Percentiles rank a stretch among this genome's conserved stretches.
Evolutionary conservation across 768 basidiomycete genomes (phyloP).

Genomic region (Arthromyces matolae): DNA sequence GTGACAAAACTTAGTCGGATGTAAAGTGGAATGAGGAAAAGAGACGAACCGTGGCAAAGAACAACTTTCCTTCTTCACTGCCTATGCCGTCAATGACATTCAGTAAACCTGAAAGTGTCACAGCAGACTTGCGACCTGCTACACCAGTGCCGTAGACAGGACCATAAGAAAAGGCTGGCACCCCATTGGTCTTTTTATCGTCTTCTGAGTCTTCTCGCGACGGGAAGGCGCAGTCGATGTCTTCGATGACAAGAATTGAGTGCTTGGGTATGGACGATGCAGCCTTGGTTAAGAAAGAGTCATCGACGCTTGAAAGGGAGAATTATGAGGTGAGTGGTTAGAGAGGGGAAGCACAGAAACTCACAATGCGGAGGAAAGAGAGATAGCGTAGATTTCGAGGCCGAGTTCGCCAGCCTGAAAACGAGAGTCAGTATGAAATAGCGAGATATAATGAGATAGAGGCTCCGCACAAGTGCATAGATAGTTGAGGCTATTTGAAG

Average conservation of each 20-base stretch:
- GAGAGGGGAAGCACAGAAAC: constrained; percentile 12
- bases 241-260: constrained; percentile 55
- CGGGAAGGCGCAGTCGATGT: constrained; percentile 59
- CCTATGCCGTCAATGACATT: constrained; percentile 61
- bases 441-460: neutral
- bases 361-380: constrained; percentile 45
- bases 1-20: neutral
- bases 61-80: constrained; percentile 58
- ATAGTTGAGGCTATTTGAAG: constrained; percentile 48
- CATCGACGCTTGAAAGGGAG: constrained; percentile 39
- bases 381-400: constrained; percentile 77
- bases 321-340: constrained; percentile 4
- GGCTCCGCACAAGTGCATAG: constrained; percentile 46
- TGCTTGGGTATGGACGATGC: constrained; percentile 46
- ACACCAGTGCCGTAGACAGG: neutral
- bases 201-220: constrained; percentile 40
- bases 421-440: neutral
- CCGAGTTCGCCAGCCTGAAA: constrained; percentile 59
- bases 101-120: constrained; percentile 53
- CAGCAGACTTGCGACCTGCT: constrained; percentile 23
- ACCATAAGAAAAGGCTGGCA: constrained; percentile 9
- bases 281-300: constrained; percentile 43
- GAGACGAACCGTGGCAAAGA: constrained; percentile 51
- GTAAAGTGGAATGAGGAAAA: neutral
- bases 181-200: neutral